Percentiles rank a stretch among this genome's conserved stretches.
Evolutionary conservation across 2,329 filamentous ascomycete genomes (phyloP).

Genomic region (Dactylellina leptospora): DNA sequence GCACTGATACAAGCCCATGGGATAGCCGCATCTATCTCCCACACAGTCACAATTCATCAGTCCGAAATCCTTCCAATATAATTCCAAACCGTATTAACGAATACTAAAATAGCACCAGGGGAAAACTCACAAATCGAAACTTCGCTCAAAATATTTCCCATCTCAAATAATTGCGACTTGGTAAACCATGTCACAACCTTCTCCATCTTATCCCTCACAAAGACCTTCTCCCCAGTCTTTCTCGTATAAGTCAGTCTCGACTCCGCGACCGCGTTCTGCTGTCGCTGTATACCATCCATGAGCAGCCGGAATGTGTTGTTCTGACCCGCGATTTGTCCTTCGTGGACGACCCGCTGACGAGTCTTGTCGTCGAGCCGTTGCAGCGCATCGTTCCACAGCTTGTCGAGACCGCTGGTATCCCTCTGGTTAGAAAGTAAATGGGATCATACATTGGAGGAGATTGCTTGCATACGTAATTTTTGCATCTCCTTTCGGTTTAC

Average conservation of each 20-base stretch:
- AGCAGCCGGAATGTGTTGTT: slow-evolving; percentile 44
- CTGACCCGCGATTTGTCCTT: slow-evolving; percentile 21
- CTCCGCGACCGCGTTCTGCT: slow-evolving; percentile 22
- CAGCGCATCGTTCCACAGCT: slow-evolving; percentile 20
- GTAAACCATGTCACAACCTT: slow-evolving; percentile 44
- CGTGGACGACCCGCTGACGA: slow-evolving; percentile 14
- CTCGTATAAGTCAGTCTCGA: slow-evolving; percentile 20
- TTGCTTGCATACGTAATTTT: slow-evolving; percentile 13
- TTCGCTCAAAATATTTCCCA: slow-evolving; percentile 25
- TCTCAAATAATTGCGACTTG: slow-evolving; percentile 30
- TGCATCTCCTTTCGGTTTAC: slow-evolving; percentile 17
- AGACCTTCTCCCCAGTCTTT: slow-evolving; percentile 31
- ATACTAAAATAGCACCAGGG: not conserved
- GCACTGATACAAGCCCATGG: slow-evolving; percentile 33
- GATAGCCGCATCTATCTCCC: slow-evolving; percentile 24
- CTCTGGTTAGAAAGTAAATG: not conserved
- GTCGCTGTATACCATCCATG: slow-evolving; percentile 29
- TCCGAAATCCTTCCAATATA: too few relatives aligned
- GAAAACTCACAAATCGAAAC: slow-evolving; percentile 34
- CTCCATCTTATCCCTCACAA: slow-evolving; percentile 35
- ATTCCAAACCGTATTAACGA: not conserved
- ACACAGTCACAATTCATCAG: not conserved
- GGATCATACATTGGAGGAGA: not conserved
- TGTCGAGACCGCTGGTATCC: slow-evolving; percentile 26
- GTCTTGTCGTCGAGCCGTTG: slow-evolving; percentile 23